These are phyloP conservation scores for Microascus cirrosus DNA, from an alignment of 2,329 filamentous ascomycete species.

Conservation along the genomic window DNA sequence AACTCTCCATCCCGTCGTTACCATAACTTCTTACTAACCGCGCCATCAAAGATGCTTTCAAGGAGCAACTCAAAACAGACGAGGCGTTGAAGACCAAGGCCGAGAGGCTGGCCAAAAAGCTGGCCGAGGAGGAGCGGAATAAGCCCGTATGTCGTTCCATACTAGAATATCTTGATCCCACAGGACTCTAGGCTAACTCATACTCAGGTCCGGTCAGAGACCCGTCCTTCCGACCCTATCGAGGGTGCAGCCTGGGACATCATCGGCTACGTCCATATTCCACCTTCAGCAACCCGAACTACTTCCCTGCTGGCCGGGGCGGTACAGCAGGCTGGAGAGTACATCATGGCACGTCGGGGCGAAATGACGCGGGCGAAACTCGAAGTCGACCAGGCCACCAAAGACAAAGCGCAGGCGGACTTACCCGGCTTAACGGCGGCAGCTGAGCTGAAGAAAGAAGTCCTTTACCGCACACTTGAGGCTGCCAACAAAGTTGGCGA, in stretches of 20 bases:
- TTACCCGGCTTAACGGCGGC: constrained; percentile 22
- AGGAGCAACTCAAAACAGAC: constrained; percentile 33
- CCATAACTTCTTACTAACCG: background rate
- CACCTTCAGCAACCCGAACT: constrained; percentile 24
- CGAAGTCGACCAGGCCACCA: constrained; percentile 29
- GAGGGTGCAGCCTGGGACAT: constrained; percentile 42
- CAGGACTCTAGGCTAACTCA: background rate
- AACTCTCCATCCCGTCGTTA: background rate
- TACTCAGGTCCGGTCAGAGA: constrained; percentile 24
- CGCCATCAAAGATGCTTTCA: constrained; percentile 23
- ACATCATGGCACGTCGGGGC: constrained; percentile 33
- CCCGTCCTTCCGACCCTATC: constrained; percentile 30
- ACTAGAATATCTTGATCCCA: background rate
- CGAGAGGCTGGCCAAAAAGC: constrained; percentile 31
- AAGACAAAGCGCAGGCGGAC: constrained; percentile 9
- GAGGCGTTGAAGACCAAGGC: constrained; percentile 33
- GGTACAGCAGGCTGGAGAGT: constrained; percentile 39
- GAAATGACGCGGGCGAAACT: constrained; percentile 36
- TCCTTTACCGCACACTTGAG: constrained; percentile 39
- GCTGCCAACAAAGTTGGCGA: constrained; percentile 43
- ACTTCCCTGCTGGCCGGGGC: constrained; percentile 29
- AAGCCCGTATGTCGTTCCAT: constrained; percentile 22
- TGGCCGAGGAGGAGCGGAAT: constrained; percentile 24
- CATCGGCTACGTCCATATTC: constrained; percentile 36
- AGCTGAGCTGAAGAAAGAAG: constrained; percentile 32